These are phyloP conservation scores for Nicotiana sylvestris DNA, from an alignment of 257 asterid species.

Conservation along the genomic window DNA sequence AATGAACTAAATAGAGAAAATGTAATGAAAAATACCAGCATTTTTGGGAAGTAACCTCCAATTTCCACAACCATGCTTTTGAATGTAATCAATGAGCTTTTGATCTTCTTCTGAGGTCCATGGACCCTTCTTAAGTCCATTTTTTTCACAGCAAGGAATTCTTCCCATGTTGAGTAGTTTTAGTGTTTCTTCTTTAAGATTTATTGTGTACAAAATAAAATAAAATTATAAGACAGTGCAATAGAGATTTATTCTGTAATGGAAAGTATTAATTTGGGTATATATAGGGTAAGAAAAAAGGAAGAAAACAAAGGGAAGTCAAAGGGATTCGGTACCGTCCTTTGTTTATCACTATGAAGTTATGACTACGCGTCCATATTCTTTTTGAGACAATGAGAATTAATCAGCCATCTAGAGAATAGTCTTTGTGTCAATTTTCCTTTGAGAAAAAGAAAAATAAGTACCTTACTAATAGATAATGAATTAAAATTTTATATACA, in stretches of 20 bases:
- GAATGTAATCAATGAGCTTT: slow-evolving; percentile 56
- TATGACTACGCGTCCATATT: slow-evolving; percentile 56
- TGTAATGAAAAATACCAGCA: slow-evolving; percentile 39
- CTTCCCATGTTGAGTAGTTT: slow-evolving; percentile 45
- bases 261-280: background rate
- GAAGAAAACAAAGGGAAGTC: slow-evolving; percentile 15
- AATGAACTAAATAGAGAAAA: no score
- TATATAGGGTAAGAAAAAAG: slow-evolving; percentile 6
- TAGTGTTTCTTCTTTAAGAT: no score
- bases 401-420: background rate
- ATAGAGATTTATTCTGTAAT: background rate
- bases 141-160: slow-evolving; percentile 73
- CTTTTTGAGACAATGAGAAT: slow-evolving; percentile 20
- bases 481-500: no score
- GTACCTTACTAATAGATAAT: no score
- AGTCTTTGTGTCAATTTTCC: no score
- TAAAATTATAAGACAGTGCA: no score
- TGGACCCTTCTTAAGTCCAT: slow-evolving; percentile 74
- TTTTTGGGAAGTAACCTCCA: slow-evolving; percentile 76
- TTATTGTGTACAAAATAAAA: no score
- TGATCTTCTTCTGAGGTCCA: slow-evolving; percentile 82
- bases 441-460: no score
- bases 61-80: slow-evolving; percentile 60
- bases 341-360: slow-evolving; percentile 32
- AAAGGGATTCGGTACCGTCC: slow-evolving; percentile 63